These are phyloP conservation scores for Daedalea quercina DNA, from an alignment of 768 basidiomycete genomes.

Conservation along the genomic window DNA sequence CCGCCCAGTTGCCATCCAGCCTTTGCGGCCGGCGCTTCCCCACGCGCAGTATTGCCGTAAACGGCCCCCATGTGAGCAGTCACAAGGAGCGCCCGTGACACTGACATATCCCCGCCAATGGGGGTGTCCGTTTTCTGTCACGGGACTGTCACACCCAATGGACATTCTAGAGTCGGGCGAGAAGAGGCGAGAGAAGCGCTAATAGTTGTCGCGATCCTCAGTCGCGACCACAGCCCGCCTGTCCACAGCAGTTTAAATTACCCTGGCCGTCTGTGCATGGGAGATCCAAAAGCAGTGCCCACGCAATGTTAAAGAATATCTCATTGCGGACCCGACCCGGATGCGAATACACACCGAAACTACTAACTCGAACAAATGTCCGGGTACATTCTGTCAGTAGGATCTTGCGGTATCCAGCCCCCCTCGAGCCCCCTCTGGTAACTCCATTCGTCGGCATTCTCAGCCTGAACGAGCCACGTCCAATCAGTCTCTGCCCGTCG, in stretches of 20 bases:
- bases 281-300: no score
- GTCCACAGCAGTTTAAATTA: no score
- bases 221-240: no score
- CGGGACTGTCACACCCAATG: no score
- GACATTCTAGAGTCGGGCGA: no score
- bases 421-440: slow-evolving; percentile 68
- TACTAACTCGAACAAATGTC: slow-evolving; percentile 37
- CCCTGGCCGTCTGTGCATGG: no score
- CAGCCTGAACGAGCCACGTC: slow-evolving; percentile 33
- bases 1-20: neutral
- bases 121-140: neutral
- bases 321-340: no score
- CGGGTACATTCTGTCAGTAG: slow-evolving; percentile 58
- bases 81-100: neutral
- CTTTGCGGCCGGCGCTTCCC: neutral
- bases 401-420: slow-evolving; percentile 73
- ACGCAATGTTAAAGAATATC: no score
- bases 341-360: no score
- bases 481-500: neutral
- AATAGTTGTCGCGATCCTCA: no score
- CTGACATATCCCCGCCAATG: neutral
- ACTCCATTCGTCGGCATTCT: slow-evolving; percentile 71
- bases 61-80: neutral
- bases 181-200: no score
- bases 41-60: neutral